Evolutionary conservation across 805 yeast species (phyloP).

Genomic region (Suhomyces canberraensis): DNA sequence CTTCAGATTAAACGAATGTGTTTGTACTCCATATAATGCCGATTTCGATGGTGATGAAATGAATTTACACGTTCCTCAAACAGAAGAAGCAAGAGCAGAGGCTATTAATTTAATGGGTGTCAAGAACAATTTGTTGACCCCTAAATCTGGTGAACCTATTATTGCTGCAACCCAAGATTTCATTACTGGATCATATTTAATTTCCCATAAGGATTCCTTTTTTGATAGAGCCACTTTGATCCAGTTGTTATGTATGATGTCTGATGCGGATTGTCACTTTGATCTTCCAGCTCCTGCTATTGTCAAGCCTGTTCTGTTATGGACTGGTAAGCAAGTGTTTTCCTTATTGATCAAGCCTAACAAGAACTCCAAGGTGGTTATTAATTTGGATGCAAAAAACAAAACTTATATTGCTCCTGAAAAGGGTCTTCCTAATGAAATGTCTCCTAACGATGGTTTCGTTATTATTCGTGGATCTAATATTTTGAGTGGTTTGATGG

Average conservation of each 20-base stretch:
- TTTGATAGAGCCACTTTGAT: slow-evolving; percentile 82
- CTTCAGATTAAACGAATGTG: slow-evolving; percentile 95
- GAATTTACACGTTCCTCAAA: slow-evolving; percentile 98
- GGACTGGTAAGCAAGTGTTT: slow-evolving; percentile 98
- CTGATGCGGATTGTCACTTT: slow-evolving; percentile 82
- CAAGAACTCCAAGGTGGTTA: slow-evolving; percentile 67
- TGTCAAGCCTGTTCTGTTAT: slow-evolving; percentile 78
- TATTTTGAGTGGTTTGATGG: slow-evolving; percentile 92
- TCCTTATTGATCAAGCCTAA: slow-evolving; percentile 85
- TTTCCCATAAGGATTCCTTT: slow-evolving; percentile 90
- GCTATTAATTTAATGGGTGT: slow-evolving; percentile 99
- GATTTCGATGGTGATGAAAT: slow-evolving; percentile 99
- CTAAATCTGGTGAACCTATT: slow-evolving; percentile 97
- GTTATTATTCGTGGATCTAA: slow-evolving; percentile 88
- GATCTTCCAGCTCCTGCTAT: slow-evolving; percentile 96
- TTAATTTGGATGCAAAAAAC: slow-evolving; percentile 91
- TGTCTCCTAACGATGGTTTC: slow-evolving; percentile 97
- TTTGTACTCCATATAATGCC: slow-evolving; percentile 98
- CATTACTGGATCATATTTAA: slow-evolving; percentile 91
- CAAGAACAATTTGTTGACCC: slow-evolving; percentile 88
- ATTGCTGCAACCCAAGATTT: slow-evolving; percentile 99
- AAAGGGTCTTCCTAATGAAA: slow-evolving; percentile 72
- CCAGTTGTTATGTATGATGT: slow-evolving; percentile 90
- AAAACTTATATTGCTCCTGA: slow-evolving; percentile 83
- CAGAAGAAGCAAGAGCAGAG: slow-evolving; percentile 98